A percentile compares a stretch with the other conserved stretches of the same genome.
phyloP scores from a whole-genome alignment of 805 yeast genomes.

The Brettanomyces anomalus region DNA sequence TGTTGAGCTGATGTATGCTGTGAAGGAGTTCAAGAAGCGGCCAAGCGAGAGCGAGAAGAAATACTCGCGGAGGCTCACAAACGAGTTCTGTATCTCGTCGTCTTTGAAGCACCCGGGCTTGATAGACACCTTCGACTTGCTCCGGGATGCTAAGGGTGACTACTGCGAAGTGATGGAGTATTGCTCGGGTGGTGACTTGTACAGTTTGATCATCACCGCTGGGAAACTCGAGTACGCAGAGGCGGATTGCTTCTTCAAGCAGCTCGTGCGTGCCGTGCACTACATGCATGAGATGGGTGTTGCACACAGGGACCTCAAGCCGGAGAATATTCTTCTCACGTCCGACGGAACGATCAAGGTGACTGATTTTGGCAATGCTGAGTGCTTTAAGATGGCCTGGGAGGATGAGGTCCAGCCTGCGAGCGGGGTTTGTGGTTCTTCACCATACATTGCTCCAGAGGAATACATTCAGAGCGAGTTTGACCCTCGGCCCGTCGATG shows the following conservation, averaged over 20 bases:
- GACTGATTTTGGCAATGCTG: slow-evolving; percentile 83
- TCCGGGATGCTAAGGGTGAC: slow-evolving; percentile 75
- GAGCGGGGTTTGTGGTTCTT: slow-evolving; percentile 76
- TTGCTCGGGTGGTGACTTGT: slow-evolving; percentile 75
- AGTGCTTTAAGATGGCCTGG: slow-evolving; percentile 82
- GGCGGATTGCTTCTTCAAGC: slow-evolving; percentile 88
- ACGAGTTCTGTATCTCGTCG: slow-evolving; percentile 77
- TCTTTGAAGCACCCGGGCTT: slow-evolving; percentile 72
- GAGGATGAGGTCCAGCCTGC: slow-evolving; percentile 60
- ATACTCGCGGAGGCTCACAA: slow-evolving; percentile 65
- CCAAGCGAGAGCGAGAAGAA: slow-evolving; percentile 55
- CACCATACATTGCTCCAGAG: slow-evolving; percentile 90
- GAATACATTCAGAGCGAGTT: slow-evolving; percentile 57
- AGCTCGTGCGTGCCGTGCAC: slow-evolving; percentile 70
- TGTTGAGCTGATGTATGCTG: slow-evolving; percentile 60
- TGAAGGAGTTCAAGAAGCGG: slow-evolving; percentile 70
- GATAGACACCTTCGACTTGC: slow-evolving; percentile 64
- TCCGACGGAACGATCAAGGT: slow-evolving; percentile 67
- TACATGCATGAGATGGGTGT: slow-evolving; percentile 90
- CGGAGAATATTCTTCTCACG: slow-evolving; percentile 74
- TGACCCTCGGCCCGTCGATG: slow-evolving; percentile 76
- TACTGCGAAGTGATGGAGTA: slow-evolving; percentile 83
- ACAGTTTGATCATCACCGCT: slow-evolving; percentile 61
- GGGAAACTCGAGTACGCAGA: slow-evolving; percentile 77
- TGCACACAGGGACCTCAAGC: slow-evolving; percentile 83